Evolutionary conservation across 495 filamentous ascomycete genomes (phyloP), one percentile per base, ranked within the genome.

Genomic region (Aspergillus baeticus): DNA sequence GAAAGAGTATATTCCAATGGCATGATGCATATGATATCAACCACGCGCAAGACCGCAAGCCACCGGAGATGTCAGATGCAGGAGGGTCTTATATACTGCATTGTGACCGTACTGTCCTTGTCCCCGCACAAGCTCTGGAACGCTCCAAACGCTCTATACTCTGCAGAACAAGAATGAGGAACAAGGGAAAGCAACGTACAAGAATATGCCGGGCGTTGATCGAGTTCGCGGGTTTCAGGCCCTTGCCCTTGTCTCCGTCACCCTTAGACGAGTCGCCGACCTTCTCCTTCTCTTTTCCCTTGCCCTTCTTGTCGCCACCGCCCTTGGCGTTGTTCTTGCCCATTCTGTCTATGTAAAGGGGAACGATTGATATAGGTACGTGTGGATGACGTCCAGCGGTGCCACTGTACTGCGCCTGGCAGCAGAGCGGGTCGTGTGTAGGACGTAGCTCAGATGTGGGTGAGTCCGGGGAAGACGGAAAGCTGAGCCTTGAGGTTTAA

Each of bases 171-270:
- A 51, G 37, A 5, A 17, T 2, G 23, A 5, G 14, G 36, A 42
- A 49, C 52, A 34, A 15, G 18, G 20, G 33, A 55, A 53, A 29
- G 1, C 41, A 20, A 69, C 82, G 42, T 74, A 90, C 87, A 60
- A 97, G 77, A 62, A 97, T 95, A 71, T 97, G 92, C 17, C 92
- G 80, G 37, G 92, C 89, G 62, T 95, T 91, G 63, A 97, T 90
- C 38, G 81, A 81, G 58, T 84, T 87, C 0, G 88, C 90, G 5
- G 87, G 81, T 69, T 94, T 96, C 61, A 87, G 73, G 52, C 67
- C 72, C 50, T 78, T 76, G 52, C 63, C 65, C 58, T 77, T 67
- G 54, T 60, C 66, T 23, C 72, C 67, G 33, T 76, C 79, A 17
- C 69, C 31, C 47, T 50, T 70, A n/a, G 67, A 71, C 33, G 42